These are phyloP conservation scores for Termitomyces sp. DNA, from an alignment of 768 basidiomycete species.

Conservation along the genomic window DNA sequence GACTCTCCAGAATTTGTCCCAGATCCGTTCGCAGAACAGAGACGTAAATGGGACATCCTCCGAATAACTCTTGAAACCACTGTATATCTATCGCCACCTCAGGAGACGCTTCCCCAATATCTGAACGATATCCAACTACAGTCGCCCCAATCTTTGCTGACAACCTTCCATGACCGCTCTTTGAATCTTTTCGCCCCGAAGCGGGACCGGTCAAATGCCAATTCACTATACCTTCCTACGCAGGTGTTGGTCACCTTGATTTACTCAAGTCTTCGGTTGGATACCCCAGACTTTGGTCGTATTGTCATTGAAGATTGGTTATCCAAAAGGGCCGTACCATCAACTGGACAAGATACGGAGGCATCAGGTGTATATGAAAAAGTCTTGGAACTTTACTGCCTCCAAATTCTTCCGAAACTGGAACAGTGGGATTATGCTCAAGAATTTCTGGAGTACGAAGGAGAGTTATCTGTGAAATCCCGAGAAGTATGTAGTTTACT, in stretches of 20 bases:
- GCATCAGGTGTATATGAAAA: constrained; percentile 57
- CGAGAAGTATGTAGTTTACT: constrained; percentile 42
- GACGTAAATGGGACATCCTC: constrained; percentile 85
- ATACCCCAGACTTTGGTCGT: constrained; percentile 29
- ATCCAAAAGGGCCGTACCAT: constrained; percentile 42
- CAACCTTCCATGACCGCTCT: constrained; percentile 56
- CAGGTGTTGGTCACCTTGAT: constrained; percentile 67
- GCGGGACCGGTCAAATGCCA: constrained; percentile 28
- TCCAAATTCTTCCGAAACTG: constrained; percentile 66
- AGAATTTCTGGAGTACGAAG: constrained; percentile 72
- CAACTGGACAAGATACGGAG: constrained; percentile 12
- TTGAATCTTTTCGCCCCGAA: constrained; percentile 61
- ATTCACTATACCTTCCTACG: constrained; percentile 57
- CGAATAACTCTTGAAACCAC: constrained; percentile 80
- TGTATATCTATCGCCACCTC: constrained; percentile 54
- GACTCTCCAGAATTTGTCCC: constrained; percentile 27
- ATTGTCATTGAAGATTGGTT: constrained; percentile 51
- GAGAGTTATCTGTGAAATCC: constrained; percentile 44
- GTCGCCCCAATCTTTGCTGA: constrained; percentile 54
- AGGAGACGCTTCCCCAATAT: constrained; percentile 40
- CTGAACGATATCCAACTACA: constrained; percentile 49
- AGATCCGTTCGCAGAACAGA: constrained; percentile 44
- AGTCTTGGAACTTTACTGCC: constrained; percentile 69
- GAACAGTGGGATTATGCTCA: constrained; percentile 77
- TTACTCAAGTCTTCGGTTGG: constrained; percentile 63